Base-by-base conservation (phyloP, 2,329 filamentous ascomycete genomes). In the Aspergillus hortae region DNA sequence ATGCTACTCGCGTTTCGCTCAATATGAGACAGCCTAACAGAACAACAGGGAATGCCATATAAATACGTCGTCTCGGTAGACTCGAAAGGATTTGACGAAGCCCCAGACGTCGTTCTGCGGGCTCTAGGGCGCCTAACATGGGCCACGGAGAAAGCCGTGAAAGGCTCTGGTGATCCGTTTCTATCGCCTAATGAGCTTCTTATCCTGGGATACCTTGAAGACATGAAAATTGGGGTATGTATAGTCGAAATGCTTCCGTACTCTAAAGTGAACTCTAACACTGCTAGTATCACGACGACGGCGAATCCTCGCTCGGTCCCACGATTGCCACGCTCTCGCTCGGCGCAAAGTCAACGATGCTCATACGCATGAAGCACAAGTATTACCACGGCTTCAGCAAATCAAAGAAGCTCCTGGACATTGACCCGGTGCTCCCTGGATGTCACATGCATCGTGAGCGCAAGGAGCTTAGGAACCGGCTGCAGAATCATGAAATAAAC, bases 231-330 rank as follows among this genome's bases (percentile, higher is more conserved):
- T 42, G 74, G 71, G 12, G 74, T 77, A 66, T 53, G 72, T 61
- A 25, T 42, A 17, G 1, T 11, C 11, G 9, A 42, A 38, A n/a
- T 25, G 14, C 25, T 14, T 15, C 2, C 27, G 6, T 30, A 2
- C 1, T 27, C 23, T 6, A 23, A 15, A 25, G 4, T 11, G 19
- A 7, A 14, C 1, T 19, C 14, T 30, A 4, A 14, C 3, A 27
- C 2, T 35, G 25, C 4, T 12, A 79, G 67, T 84, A 79, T 61
- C 82, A 85, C 60, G 81, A 84, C 57, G 82, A 85, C 48, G 82
- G 82, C 19, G 81, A 85, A 63, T 62, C 56, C 1, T 77, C 76
- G 0, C 74, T 85, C 0, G 81, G 82, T 0, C 77, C 80, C 0
- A 80, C 76, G 0, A 81, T 84, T 40, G 77, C 78, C 0, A 82